phyloP scores from a whole-genome alignment of 805 yeast species.

The Monosporozyma aerobia region DNA sequence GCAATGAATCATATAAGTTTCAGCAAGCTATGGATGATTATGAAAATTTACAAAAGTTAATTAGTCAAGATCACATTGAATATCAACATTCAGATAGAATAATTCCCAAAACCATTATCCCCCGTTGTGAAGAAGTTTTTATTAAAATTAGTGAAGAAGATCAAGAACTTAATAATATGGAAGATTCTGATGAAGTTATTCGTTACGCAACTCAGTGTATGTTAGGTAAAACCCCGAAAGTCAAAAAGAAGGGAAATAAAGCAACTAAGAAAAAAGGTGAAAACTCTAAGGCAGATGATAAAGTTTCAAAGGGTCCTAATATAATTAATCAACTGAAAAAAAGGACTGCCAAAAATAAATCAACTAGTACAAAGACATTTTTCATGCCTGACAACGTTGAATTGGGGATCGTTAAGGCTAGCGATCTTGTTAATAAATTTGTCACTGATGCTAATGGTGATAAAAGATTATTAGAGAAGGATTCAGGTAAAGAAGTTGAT shows the following conservation, averaged over 20 bases:
- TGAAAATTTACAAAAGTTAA: constrained; percentile 62
- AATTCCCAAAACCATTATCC: constrained; percentile 48
- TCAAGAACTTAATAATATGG: constrained; percentile 40
- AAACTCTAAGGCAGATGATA: constrained; percentile 6
- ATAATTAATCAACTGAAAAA: constrained; percentile 1
- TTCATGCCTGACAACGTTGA: constrained; percentile 69
- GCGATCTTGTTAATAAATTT: constrained; percentile 35
- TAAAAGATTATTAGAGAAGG: not conserved
- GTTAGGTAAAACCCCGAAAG: constrained; percentile 32
- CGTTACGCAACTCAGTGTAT: constrained; percentile 58
- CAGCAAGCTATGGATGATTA: constrained; percentile 81
- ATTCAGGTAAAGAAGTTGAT: not conserved
- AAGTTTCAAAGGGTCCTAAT: constrained; percentile 1
- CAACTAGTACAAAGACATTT: constrained; percentile 35
- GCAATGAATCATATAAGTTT: constrained; percentile 69
- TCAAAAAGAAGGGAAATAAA: constrained; percentile 10
- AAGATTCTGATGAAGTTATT: constrained; percentile 60
- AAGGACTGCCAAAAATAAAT: constrained; percentile 12
- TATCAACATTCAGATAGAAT: constrained; percentile 53
- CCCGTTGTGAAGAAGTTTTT: constrained; percentile 44
- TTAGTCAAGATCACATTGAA: constrained; percentile 39
- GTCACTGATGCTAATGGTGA: constrained; percentile 1
- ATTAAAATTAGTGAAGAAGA: constrained; percentile 71
- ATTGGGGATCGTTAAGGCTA: constrained; percentile 52
- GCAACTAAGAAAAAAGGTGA: constrained; percentile 3